Conservation (phyloP, 2,329 filamentous ascomycete genomes). For the Fonsecaea erecta region DNA sequence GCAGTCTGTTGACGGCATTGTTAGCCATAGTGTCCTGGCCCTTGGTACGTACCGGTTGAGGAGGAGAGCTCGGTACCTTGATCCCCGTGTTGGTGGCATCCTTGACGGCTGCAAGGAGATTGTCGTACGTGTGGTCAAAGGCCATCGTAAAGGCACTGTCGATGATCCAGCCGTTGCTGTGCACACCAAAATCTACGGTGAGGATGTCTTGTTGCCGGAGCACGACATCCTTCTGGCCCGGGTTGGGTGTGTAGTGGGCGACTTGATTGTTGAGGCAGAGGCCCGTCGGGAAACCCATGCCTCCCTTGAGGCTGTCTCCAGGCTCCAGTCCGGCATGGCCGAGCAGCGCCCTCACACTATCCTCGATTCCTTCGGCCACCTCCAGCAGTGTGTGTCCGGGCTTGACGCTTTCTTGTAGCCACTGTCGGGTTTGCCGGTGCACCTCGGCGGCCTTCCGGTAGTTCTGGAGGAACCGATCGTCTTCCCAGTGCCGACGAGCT, state of each 20-base stretch:
- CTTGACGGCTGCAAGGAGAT: conserved; percentile 72
- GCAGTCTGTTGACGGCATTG: conserved; percentile 45
- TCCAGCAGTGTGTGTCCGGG: conserved; percentile 56
- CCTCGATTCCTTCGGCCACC: conserved; percentile 60
- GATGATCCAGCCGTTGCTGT: conserved; percentile 78
- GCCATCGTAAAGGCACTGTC: conserved; percentile 81
- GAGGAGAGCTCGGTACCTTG: conserved; percentile 42
- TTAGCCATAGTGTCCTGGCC: conserved; percentile 22
- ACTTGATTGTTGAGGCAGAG: conserved; percentile 59
- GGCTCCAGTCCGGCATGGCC: conserved; percentile 58
- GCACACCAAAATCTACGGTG: conserved; percentile 82
- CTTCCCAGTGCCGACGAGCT: conserved; percentile 47
- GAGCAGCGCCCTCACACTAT: conserved; percentile 57
- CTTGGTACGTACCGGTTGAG: neutral
- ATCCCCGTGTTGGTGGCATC: conserved; percentile 71
- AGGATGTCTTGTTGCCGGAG: conserved; percentile 75
- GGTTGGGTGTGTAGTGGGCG: conserved; percentile 63
- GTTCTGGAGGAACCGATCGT: conserved; percentile 56
- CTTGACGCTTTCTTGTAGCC: conserved; percentile 55
- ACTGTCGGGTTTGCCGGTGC: conserved; percentile 60
- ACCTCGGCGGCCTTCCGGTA: conserved; percentile 63
- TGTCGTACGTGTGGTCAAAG: conserved; percentile 76
- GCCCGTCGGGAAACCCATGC: conserved; percentile 63
- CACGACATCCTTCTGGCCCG: conserved; percentile 69
- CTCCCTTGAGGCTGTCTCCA: conserved; percentile 56